These are phyloP conservation scores for Trichoderma virens DNA, from an alignment of 495 filamentous ascomycete genomes.

Conservation along the genomic window DNA sequence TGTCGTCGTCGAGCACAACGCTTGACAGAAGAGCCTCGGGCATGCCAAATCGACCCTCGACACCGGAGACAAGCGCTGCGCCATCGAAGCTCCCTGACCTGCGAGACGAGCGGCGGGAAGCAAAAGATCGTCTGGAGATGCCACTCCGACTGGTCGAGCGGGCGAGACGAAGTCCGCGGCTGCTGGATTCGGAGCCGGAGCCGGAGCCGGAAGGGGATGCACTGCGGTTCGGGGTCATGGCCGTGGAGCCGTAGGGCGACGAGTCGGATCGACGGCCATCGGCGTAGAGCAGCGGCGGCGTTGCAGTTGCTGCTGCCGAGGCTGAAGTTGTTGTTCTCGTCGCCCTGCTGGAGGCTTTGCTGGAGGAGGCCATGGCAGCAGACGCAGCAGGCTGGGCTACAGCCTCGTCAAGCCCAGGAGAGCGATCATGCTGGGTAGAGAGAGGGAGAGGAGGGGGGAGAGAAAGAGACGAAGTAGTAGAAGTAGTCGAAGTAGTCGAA, in stretches of 20 bases:
- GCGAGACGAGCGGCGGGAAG: slow-evolving; percentile 16
- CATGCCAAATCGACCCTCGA: slow-evolving; percentile 38
- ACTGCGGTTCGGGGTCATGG: slow-evolving; percentile 3
- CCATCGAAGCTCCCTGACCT: slow-evolving; percentile 35
- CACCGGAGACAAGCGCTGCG: slow-evolving; percentile 31
- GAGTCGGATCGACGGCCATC: neutral
- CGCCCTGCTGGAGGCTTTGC: slow-evolving; percentile 3
- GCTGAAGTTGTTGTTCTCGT: slow-evolving; percentile 11
- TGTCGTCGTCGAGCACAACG: slow-evolving; percentile 20
- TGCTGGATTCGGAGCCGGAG: slow-evolving; percentile 9
- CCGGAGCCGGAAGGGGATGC: slow-evolving; percentile 8
- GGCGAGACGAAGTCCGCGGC: slow-evolving; percentile 4
- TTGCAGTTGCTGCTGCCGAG: slow-evolving; percentile 8
- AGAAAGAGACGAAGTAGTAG: neutral
- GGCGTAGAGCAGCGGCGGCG: neutral
- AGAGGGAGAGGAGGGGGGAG: neutral
- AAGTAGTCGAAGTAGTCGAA: neutral
- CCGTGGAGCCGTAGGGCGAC: neutral
- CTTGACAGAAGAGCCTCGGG: slow-evolving; percentile 32
- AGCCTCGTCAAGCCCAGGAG: neutral
- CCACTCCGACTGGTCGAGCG: neutral
- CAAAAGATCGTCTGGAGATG: slow-evolving; percentile 8
- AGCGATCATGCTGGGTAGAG: neutral
- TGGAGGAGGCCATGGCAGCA: slow-evolving; percentile 5
- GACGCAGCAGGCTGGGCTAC: slow-evolving; percentile 4